Conservation (phyloP, 805 yeast genomes). For the Starmera dryadoides region DNA sequence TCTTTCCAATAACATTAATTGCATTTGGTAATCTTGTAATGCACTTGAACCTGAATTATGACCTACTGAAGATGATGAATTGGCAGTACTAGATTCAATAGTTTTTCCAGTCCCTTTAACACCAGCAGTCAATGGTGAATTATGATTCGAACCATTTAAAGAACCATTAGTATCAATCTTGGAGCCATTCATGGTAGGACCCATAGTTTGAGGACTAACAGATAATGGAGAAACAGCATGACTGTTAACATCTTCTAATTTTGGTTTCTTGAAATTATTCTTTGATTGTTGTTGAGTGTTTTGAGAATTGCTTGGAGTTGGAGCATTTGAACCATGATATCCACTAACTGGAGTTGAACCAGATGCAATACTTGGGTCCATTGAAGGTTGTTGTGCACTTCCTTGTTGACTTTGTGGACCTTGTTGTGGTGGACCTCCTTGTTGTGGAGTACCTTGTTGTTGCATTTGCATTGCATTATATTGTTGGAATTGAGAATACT, state of each 20-base stretch:
- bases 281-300: neutral
- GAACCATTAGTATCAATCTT: neutral
- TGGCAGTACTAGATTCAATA: slow-evolving; percentile 10
- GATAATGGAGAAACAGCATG: slow-evolving; percentile 7
- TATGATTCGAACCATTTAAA: neutral
- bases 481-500: slow-evolving; percentile 1
- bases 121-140: neutral
- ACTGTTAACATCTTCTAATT: slow-evolving; percentile 8
- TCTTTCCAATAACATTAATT: slow-evolving; percentile 64
- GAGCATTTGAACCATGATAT: neutral
- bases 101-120: slow-evolving; percentile 2
- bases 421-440: slow-evolving; percentile 3
- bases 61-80: slow-evolving; percentile 8
- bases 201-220: slow-evolving; percentile 4
- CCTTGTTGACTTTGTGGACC: neutral
- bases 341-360: neutral
- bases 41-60: slow-evolving; percentile 30
- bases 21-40: slow-evolving; percentile 76
- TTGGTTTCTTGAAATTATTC: slow-evolving; percentile 13
- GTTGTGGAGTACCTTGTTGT: neutral
- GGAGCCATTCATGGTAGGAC: neutral
- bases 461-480: neutral
- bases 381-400: neutral
- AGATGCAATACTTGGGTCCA: neutral
- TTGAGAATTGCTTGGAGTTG: neutral